Evolutionary conservation across 768 basidiomycete genomes (phyloP).

Genomic region (Leccinum fibrillosum): DNA sequence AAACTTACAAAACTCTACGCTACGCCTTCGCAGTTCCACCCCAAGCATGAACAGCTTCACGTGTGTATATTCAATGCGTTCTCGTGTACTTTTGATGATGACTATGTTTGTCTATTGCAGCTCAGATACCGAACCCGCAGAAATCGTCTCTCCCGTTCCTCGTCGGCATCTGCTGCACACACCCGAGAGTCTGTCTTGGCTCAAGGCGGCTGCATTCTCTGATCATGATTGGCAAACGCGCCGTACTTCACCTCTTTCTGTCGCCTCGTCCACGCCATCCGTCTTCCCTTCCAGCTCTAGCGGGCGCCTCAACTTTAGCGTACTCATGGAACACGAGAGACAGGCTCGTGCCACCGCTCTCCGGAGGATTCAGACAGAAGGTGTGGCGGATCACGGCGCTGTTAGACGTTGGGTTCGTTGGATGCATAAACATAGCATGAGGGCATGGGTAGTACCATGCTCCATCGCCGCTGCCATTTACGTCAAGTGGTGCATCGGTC

Average conservation of each 20-base stretch:
- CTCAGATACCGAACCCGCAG: conserved; percentile 29
- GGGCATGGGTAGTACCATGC: conserved; percentile 55
- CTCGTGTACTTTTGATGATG: neutral
- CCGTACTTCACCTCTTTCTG: conserved; percentile 43
- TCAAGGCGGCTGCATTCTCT: conserved; percentile 41
- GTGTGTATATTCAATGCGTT: conserved; percentile 8
- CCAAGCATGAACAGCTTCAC: conserved; percentile 10
- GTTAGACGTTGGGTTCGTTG: conserved; percentile 68
- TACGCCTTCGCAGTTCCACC: conserved; percentile 16
- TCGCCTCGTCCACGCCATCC: conserved; percentile 27
- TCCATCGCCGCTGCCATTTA: conserved; percentile 51
- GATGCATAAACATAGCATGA: conserved; percentile 72
- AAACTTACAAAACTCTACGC: conserved; percentile 6
- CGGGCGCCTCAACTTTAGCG: conserved; percentile 39
- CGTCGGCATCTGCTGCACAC: conserved; percentile 61
- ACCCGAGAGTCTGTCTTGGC: conserved; percentile 59
- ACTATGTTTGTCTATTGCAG: conserved; percentile 4
- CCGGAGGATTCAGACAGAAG: conserved; percentile 13
- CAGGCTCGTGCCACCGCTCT: conserved; percentile 13
- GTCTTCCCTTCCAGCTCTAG: conserved; percentile 20
- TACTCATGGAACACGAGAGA: conserved; percentile 37
- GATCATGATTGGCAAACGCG: conserved; percentile 43
- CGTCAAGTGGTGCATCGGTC: conserved; percentile 66
- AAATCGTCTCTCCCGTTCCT: conserved; percentile 66
- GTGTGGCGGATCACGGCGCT: conserved; percentile 35